phyloP scores from a whole-genome alignment of 2,329 filamentous ascomycete species.

The Fusarium floridanum region DNA sequence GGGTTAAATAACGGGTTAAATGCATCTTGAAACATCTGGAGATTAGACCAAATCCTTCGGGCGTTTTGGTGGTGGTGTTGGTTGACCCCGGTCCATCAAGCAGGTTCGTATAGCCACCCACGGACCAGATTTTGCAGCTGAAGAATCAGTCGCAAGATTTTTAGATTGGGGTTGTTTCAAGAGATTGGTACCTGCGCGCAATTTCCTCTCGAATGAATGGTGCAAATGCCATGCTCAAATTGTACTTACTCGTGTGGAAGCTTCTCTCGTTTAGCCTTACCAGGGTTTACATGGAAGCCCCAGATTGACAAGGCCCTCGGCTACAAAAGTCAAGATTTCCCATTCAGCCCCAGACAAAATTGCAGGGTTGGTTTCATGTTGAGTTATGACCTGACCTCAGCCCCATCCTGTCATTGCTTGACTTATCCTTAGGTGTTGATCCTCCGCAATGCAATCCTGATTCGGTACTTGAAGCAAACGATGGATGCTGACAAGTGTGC shows the following conservation, averaged over 20 bases:
- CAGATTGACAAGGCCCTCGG: not conserved
- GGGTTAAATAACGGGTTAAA: not conserved
- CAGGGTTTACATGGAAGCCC: not conserved
- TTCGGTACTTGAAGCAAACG: not conserved
- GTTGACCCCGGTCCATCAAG: not conserved
- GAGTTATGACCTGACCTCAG: not conserved
- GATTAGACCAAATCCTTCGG: not conserved
- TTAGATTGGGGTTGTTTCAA: not conserved
- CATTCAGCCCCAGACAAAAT: not conserved
- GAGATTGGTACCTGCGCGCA: not conserved
- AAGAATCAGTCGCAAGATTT: not conserved
- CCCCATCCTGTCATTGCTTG: not conserved
- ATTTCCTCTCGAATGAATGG: not conserved
- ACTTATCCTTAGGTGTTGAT: not conserved
- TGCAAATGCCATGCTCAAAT: not conserved
- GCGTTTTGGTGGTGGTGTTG: not conserved
- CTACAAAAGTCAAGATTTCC: not conserved
- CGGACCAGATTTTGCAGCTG: not conserved
- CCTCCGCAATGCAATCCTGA: not conserved
- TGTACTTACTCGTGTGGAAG: not conserved
- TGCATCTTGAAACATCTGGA: constrained; percentile 1
- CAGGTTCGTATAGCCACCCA: not conserved
- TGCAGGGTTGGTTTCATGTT: not conserved
- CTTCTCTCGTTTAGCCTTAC: not conserved
- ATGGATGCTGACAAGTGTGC: not conserved